Evolutionary conservation across 2,329 filamentous ascomycete genomes (phyloP).

Genomic region (Calonectria pseudoturangicola): DNA sequence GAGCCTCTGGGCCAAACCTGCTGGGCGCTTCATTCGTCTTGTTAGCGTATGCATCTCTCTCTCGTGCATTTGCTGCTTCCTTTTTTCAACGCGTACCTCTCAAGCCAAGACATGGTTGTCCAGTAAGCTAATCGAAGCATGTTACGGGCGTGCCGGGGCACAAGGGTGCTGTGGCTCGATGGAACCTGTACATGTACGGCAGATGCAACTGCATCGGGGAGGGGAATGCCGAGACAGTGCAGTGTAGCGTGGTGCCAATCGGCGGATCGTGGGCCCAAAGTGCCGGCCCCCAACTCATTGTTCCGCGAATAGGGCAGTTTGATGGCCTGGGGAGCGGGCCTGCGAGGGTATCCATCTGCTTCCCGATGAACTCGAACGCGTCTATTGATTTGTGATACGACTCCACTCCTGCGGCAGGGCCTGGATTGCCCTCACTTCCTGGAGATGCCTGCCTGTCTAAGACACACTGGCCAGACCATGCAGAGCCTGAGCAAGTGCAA

Average conservation of each 20-base stretch:
- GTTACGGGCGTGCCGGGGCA: background rate
- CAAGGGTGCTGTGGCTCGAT: background rate
- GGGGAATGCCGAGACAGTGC: background rate
- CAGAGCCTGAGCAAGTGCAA: background rate
- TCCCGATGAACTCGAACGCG: background rate
- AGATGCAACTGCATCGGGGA: background rate
- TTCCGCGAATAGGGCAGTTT: background rate
- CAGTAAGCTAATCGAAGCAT: background rate
- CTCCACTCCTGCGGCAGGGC: background rate
- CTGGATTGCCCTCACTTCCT: background rate
- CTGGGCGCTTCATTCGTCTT: background rate
- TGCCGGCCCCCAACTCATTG: background rate
- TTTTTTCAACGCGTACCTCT: background rate
- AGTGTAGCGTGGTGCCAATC: constrained; percentile 21
- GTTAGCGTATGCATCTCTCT: background rate
- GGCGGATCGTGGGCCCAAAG: background rate
- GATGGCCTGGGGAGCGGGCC: background rate
- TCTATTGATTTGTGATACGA: background rate
- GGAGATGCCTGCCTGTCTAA: background rate
- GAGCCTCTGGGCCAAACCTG: background rate
- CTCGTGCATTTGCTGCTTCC: background rate
- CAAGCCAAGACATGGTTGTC: background rate
- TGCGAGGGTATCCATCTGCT: background rate
- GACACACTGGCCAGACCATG: background rate
- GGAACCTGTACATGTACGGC: background rate